Base-by-base conservation (phyloP, 2,329 filamentous ascomycete genomes). In the Penicillium decumbens region DNA sequence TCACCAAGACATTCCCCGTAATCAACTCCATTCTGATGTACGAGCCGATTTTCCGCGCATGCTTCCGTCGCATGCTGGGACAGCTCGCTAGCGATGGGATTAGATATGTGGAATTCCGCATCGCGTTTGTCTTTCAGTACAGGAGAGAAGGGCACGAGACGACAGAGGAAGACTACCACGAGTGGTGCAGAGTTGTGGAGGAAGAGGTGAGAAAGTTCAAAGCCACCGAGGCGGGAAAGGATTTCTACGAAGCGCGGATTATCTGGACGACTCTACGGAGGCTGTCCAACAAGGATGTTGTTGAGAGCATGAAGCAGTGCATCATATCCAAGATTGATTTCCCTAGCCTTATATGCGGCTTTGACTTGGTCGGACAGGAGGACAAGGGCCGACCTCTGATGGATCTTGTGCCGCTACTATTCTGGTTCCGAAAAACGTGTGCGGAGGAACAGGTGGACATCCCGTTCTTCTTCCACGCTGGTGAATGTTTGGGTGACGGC, bases 401-500 rank as follows among this genome's bases (percentile, higher is more conserved):
- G 27, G 87, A 93, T 58, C 73, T 95, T 3, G 79, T 92, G 0
- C 90, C 91, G 0, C 83, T 95, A 63, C 75, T 97, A 0, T 92
- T 96, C 70, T 96, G 89, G 89, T 96, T 97, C 78, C 84, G 85
- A 56, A 91, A 92, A 69, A 82, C 86, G 60, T 96, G 90, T 67
- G 80, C 82, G 0, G 79, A 88, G 64, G 85, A 89, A 62, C 82
- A 80, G 2, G 80, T 96, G 32, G 82, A 89, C 43, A 83, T 98
- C 8, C 92, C 92, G 0, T 95, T 96, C 75, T 95, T 95, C 76
- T 95, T 97, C 75, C 91, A 96, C 67, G 91, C 92, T 0, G 92
- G 91, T 56, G 91, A 96, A 71, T 89, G 84, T 29, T 81, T 95
- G 0, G 89, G 89, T 13, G 83, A 88, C 52, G 90, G 89, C 25